Conservation (phyloP, 2,329 filamentous ascomycete genomes). For the Ceratocystis huliohia region DNA sequence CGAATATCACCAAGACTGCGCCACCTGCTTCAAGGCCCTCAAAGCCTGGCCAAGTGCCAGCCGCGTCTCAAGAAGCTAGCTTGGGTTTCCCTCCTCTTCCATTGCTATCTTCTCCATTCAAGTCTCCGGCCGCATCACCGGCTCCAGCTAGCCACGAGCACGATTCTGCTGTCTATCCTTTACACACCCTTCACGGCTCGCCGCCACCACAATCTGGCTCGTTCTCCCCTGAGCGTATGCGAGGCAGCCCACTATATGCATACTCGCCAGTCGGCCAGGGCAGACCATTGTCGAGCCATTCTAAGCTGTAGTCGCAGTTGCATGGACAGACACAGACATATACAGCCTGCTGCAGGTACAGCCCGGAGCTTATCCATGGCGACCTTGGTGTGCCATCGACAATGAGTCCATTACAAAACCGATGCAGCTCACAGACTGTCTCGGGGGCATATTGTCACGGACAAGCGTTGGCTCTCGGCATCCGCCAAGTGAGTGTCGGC, state of each 20-base stretch:
- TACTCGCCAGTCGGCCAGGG: neutral
- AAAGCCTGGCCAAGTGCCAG: neutral
- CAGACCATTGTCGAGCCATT: neutral
- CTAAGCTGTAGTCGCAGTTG: neutral
- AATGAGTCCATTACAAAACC: neutral
- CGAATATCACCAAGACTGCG: neutral
- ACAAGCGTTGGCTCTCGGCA: neutral
- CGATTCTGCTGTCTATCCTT: neutral
- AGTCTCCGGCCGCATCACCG: neutral
- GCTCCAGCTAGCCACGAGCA: neutral
- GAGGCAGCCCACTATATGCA: neutral
- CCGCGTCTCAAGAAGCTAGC: neutral
- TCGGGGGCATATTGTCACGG: neutral
- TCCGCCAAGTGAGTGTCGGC: neutral
- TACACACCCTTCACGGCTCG: neutral
- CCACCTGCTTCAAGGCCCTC: neutral
- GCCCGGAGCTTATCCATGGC: neutral
- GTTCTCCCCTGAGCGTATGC: neutral
- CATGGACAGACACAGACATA: neutral
- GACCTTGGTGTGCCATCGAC: neutral
- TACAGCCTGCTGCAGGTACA: neutral
- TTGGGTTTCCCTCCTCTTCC: neutral
- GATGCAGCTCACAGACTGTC: neutral
- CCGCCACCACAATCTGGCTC: neutral
- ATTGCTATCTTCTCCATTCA: neutral